A percentile compares a stretch with the other conserved stretches of the same genome.
These are phyloP conservation scores for Amphicarpaea edgeworthii DNA, from an alignment of 306 rosid genomes.

Conservation along the genomic window DNA sequence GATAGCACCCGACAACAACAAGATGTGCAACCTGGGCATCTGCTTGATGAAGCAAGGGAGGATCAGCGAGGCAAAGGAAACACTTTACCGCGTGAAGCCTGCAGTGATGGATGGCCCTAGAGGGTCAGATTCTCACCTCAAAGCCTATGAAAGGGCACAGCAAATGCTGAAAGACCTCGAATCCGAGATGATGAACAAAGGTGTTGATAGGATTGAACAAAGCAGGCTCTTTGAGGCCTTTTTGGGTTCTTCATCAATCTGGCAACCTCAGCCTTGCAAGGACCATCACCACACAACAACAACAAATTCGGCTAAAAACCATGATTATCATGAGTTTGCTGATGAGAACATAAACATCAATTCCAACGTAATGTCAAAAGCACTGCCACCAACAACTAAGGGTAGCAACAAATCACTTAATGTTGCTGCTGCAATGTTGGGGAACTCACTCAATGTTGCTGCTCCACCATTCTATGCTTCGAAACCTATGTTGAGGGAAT, in stretches of 20 bases:
- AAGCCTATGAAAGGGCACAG: slow-evolving; percentile 99
- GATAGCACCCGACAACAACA: slow-evolving; percentile 88
- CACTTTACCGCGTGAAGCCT: slow-evolving; percentile 77
- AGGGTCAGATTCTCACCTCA: slow-evolving; percentile 97
- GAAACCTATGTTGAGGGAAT: slow-evolving; percentile 44
- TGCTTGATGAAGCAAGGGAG: slow-evolving; percentile 99
- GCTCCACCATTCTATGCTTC: slow-evolving; percentile 84
- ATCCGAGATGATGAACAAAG: slow-evolving; percentile 81
- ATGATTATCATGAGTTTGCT: slow-evolving; percentile 63
- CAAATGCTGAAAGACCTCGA: slow-evolving; percentile 96
- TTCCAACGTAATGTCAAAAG: slow-evolving; percentile 46
- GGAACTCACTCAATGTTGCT: slow-evolving; percentile 72
- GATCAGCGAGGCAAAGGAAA: slow-evolving; percentile 86
- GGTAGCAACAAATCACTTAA: slow-evolving; percentile 59
- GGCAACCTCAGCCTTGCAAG: slow-evolving; percentile 99
- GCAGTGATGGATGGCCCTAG: slow-evolving; percentile 94
- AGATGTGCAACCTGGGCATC: slow-evolving; percentile 96
- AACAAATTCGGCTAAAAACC: slow-evolving; percentile 41
- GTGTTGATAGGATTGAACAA: slow-evolving; percentile 85
- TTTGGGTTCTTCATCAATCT: slow-evolving; percentile 93
- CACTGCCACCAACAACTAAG: slow-evolving; percentile 45
- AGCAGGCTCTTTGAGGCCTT: slow-evolving; percentile 89
- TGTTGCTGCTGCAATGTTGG: slow-evolving; percentile 63
- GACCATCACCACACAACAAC: slow-evolving; percentile 58
- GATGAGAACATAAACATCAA: slow-evolving; percentile 79